phyloP scores from a whole-genome alignment of 306 rosid species.

The Rubus parviflorus region DNA sequence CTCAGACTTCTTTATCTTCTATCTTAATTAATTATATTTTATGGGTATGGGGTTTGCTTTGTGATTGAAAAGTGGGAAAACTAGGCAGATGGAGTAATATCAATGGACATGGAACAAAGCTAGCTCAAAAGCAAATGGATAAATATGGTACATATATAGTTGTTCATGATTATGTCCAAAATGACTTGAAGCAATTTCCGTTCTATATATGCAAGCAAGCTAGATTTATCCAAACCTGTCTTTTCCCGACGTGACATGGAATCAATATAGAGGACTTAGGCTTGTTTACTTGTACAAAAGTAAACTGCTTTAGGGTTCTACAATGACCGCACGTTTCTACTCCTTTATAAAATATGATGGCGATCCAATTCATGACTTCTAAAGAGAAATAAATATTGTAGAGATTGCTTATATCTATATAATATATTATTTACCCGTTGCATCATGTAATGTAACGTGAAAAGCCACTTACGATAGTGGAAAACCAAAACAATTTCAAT shows the following conservation, averaged over 20 bases:
- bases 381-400: not conserved
- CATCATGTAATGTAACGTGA: not conserved
- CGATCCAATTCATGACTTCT: not conserved
- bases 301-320: not conserved
- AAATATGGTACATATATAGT: not conserved
- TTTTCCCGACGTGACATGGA: slow-evolving; percentile 12
- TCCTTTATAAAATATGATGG: not conserved
- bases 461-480: not conserved
- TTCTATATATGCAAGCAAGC: not conserved
- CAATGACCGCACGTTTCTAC: not conserved
- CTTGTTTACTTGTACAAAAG: not conserved
- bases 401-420: not conserved
- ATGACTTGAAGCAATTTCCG: not conserved
- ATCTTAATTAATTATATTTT: not conserved
- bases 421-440: not conserved
- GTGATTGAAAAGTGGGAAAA: not conserved
- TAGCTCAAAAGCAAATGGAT: not conserved
- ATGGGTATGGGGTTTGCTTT: not conserved
- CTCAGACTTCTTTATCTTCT: not conserved
- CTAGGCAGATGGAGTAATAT: not conserved
- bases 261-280: not conserved
- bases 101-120: not conserved
- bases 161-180: not conserved
- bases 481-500: not conserved
- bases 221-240: not conserved